Evolutionary conservation across 352 stramenopile genomes (phyloP).

Genomic region (Globisporangium uncinulatum): DNA sequence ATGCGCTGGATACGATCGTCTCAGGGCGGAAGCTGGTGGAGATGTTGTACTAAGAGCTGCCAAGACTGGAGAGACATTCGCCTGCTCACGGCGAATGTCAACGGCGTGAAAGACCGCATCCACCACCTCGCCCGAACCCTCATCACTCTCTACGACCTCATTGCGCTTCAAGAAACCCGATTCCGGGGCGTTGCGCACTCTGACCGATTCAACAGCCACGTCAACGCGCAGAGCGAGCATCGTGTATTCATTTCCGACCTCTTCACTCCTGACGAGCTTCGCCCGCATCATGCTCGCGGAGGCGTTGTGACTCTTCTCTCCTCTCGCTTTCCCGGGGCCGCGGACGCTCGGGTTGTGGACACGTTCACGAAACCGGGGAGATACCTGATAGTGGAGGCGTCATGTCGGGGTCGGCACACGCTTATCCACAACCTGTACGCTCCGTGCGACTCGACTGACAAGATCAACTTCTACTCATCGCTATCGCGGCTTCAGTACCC

Average conservation of each 20-base stretch:
- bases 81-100: background rate
- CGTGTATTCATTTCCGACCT: background rate
- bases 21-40: background rate
- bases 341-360: background rate
- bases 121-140: background rate
- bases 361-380: background rate
- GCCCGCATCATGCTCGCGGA: background rate
- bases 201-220: background rate
- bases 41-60: background rate
- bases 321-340: background rate
- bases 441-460: background rate
- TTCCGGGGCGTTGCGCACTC: background rate
- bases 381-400: slow-evolving; percentile 7
- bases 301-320: slow-evolving; percentile 1
- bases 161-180: background rate
- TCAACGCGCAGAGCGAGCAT: background rate
- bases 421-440: slow-evolving; percentile 15
- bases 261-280: background rate
- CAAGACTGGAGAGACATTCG: background rate
- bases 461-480: slow-evolving; percentile 1
- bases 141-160: background rate
- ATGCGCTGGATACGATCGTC: background rate
- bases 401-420: background rate
- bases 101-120: background rate
- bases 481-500: background rate